phyloP scores from a whole-genome alignment of 768 basidiomycete genomes.

The Hygrocybe punicea region DNA sequence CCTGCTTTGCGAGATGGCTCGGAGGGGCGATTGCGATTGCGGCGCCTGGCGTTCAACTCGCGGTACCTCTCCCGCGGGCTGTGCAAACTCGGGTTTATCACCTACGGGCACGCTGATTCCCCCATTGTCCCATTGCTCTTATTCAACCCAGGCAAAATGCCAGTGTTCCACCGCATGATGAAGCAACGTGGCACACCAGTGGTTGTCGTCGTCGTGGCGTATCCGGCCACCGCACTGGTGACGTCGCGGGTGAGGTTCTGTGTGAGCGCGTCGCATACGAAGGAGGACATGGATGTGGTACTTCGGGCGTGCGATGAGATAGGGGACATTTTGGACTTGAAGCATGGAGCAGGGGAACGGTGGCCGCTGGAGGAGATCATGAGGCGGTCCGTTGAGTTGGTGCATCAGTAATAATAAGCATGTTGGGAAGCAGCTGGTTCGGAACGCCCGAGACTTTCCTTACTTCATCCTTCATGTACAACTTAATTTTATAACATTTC shows the following conservation, averaged over 20 bases:
- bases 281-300: slow-evolving; percentile 88
- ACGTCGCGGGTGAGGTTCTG: slow-evolving; percentile 91
- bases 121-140: slow-evolving; percentile 91
- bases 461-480: too few relatives aligned
- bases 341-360: slow-evolving; percentile 67
- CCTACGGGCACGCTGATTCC: slow-evolving; percentile 85
- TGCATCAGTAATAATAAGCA: slow-evolving; percentile 33
- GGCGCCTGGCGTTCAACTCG: slow-evolving; percentile 91
- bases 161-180: slow-evolving; percentile 88
- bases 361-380: slow-evolving; percentile 79
- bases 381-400: slow-evolving; percentile 71
- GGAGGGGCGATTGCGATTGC: slow-evolving; percentile 79
- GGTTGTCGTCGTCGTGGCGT: slow-evolving; percentile 85
- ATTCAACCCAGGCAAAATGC: slow-evolving; percentile 94
- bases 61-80: slow-evolving; percentile 87
- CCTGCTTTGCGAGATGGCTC: slow-evolving; percentile 69
- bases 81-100: slow-evolving; percentile 92
- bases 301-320: slow-evolving; percentile 88
- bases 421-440: too few relatives aligned
- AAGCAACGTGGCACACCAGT: slow-evolving; percentile 73
- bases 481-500: too few relatives aligned
- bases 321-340: slow-evolving; percentile 85
- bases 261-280: slow-evolving; percentile 91
- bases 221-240: slow-evolving; percentile 86
- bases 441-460: too few relatives aligned